Base-by-base conservation (phyloP, 2,329 filamentous ascomycete species). In the Thielaviopsis euricoi region DNA sequence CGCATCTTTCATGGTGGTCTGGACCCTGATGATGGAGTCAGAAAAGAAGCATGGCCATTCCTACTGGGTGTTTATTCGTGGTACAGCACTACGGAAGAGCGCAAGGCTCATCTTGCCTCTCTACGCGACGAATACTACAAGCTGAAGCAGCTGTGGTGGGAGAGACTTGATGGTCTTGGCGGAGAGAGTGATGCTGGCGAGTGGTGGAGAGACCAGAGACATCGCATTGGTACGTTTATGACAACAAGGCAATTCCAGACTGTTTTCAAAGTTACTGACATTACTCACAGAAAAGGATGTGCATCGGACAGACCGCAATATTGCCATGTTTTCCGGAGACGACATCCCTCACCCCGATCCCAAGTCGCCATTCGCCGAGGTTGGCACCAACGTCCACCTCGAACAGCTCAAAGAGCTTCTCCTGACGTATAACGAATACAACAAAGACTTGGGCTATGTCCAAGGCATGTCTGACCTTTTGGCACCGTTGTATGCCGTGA, bases 351-450 rank as follows among this genome's bases (percentile, higher is more conserved):
- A 98, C 67, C 94, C 93, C 0, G 93, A 98, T 65, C 93, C 93
- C 0, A 87, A 91, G 61, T 97, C 91, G 0, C 91, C 93, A 0
- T 98, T 97, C 69, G 88, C 91, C 13, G 87, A 90, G 51, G 81
- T 84, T 3, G 93, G 93, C 62, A 98, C 93, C 52, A 98, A 98
- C 65, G 90, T 96, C 6, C 93, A 98, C 70, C 79, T 98, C 62
- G 93, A 98, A 71, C 93, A 98, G 73, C 87, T 98, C 81, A 98
- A 98, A 72, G 93, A 98, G 68, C 95, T 98, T 87, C 83, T 98
- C 0, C 78, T 98, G 19, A 97, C 93, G 0, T 98, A 98, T 70
- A 97, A 98, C 68, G 93, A 98, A 71, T 94, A 94, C 72, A 98
- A 98, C 73, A 87, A 83, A 60, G 88, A 93, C 60, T 79, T 98